Evolutionary conservation across 257 asterid species (phyloP).

Genomic region (Penstemon davidsonii): DNA sequence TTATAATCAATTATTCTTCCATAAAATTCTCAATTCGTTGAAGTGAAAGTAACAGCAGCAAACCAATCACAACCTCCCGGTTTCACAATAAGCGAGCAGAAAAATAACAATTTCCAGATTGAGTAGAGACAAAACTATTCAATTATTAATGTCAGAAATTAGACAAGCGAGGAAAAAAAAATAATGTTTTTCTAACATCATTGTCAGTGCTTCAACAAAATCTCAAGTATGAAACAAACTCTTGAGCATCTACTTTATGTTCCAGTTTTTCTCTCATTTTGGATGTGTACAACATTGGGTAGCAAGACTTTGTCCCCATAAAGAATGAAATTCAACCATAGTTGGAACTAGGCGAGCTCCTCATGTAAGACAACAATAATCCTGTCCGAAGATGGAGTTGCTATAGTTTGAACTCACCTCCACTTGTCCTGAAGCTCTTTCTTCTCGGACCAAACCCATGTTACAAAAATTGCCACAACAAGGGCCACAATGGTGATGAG

Average conservation of each 20-base stretch:
- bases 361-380: constrained; percentile 21
- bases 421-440: constrained; percentile 97
- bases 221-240: not conserved
- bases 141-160: no score
- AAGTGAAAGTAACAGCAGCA: no score
- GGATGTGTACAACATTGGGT: constrained; percentile 36
- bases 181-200: not conserved
- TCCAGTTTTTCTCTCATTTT: constrained; percentile 18
- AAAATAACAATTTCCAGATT: no score
- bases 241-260: not conserved
- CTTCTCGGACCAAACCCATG: constrained; percentile 93
- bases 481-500: constrained; percentile 86
- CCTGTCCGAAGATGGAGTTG: constrained; percentile 14
- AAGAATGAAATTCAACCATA: constrained; percentile 23
- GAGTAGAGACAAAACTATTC: no score
- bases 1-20: no score
- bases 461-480: constrained; percentile 68
- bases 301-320: constrained; percentile 25
- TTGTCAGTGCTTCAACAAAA: not conserved
- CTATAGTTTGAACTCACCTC: constrained; percentile 54
- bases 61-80: no score
- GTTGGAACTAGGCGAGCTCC: constrained; percentile 9
- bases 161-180: not conserved
- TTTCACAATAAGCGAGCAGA: no score
- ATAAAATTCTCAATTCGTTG: no score